These are phyloP conservation scores for Petunia axillaris DNA, from an alignment of 257 asterid species.

Conservation along the genomic window DNA sequence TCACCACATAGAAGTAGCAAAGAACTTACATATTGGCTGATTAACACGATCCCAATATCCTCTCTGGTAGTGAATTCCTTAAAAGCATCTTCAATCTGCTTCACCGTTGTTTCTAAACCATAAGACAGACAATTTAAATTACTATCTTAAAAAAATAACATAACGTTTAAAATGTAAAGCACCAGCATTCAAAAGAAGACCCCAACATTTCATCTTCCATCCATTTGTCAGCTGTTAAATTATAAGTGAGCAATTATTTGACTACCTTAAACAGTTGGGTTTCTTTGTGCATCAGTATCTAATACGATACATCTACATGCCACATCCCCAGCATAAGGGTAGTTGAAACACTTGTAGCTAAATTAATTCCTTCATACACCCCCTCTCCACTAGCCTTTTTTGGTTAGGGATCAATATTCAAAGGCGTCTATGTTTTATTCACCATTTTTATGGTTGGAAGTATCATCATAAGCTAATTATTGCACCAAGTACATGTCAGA, in stretches of 20 bases:
- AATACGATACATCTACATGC: too few relatives aligned
- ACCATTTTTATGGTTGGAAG: background rate
- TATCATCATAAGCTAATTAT: background rate
- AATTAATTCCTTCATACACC: background rate
- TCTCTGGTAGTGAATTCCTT: conserved; percentile 89
- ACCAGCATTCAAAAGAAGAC: background rate
- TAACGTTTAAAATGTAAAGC: background rate
- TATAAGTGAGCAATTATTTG: background rate
- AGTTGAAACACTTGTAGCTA: background rate
- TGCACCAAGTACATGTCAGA: background rate
- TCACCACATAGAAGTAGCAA: background rate
- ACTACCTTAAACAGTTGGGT: too few relatives aligned
- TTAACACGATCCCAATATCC: conserved; percentile 74
- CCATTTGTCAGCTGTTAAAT: background rate
- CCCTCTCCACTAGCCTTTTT: background rate
- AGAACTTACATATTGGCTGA: conserved; percentile 86
- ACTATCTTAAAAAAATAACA: background rate
- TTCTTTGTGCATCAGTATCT: too few relatives aligned
- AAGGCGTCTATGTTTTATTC: background rate
- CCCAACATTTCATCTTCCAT: background rate
- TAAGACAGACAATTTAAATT: conserved; percentile 19
- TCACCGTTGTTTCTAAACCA: conserved; percentile 68
- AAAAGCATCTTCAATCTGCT: conserved; percentile 92
- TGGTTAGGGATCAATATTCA: background rate
- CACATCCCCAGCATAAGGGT: background rate